A percentile compares a stretch with the other conserved stretches of the same genome.
phyloP scores from a whole-genome alignment of 148 eudicot genomes.

The Cornus controversa region DNA sequence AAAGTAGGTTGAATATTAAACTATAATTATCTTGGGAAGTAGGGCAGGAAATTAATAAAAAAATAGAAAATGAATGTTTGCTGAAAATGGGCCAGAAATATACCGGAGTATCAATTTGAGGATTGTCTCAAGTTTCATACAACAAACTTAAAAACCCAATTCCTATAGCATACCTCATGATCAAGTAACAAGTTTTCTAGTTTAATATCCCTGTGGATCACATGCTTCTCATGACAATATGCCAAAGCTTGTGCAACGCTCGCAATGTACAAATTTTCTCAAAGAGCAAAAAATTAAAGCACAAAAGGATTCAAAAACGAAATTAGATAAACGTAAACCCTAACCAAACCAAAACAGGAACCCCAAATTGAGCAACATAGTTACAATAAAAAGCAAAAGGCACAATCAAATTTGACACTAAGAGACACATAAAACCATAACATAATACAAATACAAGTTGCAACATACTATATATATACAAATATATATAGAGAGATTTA shows the following conservation, averaged over 20 bases:
- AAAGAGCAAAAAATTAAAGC: slow-evolving; percentile 16
- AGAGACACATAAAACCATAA: not conserved
- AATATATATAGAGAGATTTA: no score
- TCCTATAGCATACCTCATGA: slow-evolving; percentile 60
- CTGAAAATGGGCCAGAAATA: not conserved
- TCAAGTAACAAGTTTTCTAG: slow-evolving; percentile 91
- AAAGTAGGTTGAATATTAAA: not conserved
- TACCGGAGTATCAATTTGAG: not conserved
- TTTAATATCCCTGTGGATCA: slow-evolving; percentile 93
- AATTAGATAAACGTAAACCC: no score
- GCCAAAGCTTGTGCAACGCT: slow-evolving; percentile 80
- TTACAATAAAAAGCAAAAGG: not conserved
- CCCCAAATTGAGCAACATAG: not conserved
- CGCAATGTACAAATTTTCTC: slow-evolving; percentile 56
- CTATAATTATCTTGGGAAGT: not conserved
- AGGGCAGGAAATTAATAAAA: not conserved
- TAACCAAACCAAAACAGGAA: no score
- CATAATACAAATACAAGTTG: no score
- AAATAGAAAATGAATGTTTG: not conserved
- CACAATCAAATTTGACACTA: not conserved
- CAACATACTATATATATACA: no score
- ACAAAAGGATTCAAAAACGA: no score
- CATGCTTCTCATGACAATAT: slow-evolving; percentile 83
- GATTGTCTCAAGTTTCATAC: no score
- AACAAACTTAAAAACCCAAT: not conserved